Percentiles rank a stretch among this genome's conserved stretches.
Conservation (phyloP, 1,139 yeast species). For the Suhomyces atakaporum region DNA sequence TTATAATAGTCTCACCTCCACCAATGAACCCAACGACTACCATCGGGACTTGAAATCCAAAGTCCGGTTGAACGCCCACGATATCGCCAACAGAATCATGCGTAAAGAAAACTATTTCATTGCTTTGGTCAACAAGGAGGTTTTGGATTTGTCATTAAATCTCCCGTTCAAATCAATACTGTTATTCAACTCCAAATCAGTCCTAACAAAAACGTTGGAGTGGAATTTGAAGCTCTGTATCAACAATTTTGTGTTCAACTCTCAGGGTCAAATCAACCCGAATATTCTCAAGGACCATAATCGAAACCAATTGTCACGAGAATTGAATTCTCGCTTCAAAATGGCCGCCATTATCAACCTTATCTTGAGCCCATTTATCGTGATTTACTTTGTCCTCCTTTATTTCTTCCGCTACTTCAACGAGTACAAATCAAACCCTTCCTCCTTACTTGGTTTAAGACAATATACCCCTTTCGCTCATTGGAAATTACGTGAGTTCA, state of each 20-base stretch:
- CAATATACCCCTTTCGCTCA: conserved; percentile 93
- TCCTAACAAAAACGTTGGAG: conserved; percentile 83
- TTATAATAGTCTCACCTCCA: conserved; percentile 69
- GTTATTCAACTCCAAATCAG: conserved; percentile 31
- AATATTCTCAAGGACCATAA: conserved; percentile 71
- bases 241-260: conserved; percentile 81
- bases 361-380: conserved; percentile 81
- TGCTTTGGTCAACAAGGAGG: conserved; percentile 79
- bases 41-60: conserved; percentile 65
- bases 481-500: conserved; percentile 93
- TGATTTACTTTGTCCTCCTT: conserved; percentile 74
- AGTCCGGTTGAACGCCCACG: conserved; percentile 84
- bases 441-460: conserved; percentile 72
- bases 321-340: conserved; percentile 74
- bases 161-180: conserved; percentile 34
- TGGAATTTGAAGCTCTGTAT: conserved; percentile 92
- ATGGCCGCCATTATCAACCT: conserved; percentile 87
- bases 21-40: conserved; percentile 31
- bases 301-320: conserved; percentile 65
- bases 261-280: conserved; percentile 80
- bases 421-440: conserved; percentile 88
- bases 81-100: conserved; percentile 94
- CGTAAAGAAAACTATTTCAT: conserved; percentile 90
- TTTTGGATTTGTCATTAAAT: conserved; percentile 58
- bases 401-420: conserved; percentile 91